Conservation (phyloP, 768 basidiomycete species). For the Amanita thiersii region DNA sequence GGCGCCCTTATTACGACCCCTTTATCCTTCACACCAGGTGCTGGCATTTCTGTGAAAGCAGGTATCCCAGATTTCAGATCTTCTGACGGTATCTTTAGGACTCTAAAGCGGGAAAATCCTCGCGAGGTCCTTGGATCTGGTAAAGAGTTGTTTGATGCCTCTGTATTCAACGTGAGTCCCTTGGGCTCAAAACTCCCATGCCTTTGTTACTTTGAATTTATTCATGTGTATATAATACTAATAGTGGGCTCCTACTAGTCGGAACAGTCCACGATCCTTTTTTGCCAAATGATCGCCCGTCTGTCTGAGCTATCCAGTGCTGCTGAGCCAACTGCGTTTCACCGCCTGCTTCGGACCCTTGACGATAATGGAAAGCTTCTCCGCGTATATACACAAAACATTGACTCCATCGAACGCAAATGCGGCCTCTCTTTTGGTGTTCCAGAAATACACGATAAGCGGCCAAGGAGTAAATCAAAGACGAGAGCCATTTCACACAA, state of each 20-base stretch:
- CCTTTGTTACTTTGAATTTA: neutral
- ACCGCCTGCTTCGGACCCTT: slow-evolving; percentile 62
- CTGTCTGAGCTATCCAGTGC: slow-evolving; percentile 65
- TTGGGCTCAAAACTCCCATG: slow-evolving; percentile 2
- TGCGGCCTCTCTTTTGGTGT: slow-evolving; percentile 86
- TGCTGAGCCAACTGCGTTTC: slow-evolving; percentile 77
- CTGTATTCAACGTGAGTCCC: slow-evolving; percentile 70
- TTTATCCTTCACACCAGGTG: slow-evolving; percentile 39
- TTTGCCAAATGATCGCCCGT: slow-evolving; percentile 86
- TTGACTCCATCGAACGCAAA: slow-evolving; percentile 82
- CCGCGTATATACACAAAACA: slow-evolving; percentile 91
- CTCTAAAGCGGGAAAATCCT: slow-evolving; percentile 71
- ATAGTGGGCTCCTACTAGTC: slow-evolving; percentile 38
- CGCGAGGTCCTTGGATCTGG: slow-evolving; percentile 64
- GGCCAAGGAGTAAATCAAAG: slow-evolving; percentile 45
- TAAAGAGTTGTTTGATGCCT: slow-evolving; percentile 87
- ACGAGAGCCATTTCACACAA: slow-evolving; percentile 7
- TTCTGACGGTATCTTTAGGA: slow-evolving; percentile 69
- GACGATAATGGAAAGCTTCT: slow-evolving; percentile 72
- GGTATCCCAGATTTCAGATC: slow-evolving; percentile 91
- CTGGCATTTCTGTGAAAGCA: slow-evolving; percentile 81
- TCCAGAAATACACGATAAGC: slow-evolving; percentile 55
- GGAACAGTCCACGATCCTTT: slow-evolving; percentile 66
- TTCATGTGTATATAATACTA: slow-evolving; percentile 6
- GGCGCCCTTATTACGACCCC: slow-evolving; percentile 5